Base-by-base conservation (phyloP, 2,329 filamentous ascomycete species). In the Arthrobotrys iridis region DNA sequence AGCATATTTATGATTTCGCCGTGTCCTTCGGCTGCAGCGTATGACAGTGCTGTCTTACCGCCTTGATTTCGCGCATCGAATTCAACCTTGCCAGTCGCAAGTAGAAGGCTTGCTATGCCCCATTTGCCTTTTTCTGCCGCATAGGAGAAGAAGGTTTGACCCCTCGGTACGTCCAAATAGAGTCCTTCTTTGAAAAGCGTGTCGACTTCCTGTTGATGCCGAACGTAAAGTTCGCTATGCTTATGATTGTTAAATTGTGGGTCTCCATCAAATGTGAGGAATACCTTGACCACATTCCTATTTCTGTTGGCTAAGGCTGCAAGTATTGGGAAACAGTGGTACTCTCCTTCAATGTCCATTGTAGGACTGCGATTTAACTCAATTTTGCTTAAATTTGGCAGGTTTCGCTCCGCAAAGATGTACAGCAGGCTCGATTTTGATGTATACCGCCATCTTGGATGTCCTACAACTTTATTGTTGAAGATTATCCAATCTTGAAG, bases 391-490 rank as follows among this genome's bases (percentile, higher is more conserved):
- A 83, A 80, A 1, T 76, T 77, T 11, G 71, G 46, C 20, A 77
- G 67, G 71, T 79, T 78, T 33, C 76, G 77, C 65, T 81, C 82
- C 3, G 83, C 81, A 15, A 84, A 77, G 3, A 84, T 77, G 45
- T 84, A 84, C 4, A 80, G 35, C 0, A 81, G 52, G 18, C 70
- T 82, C 2, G 76, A 79, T 15, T 77, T 45, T 0, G 33, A 0
- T 1, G 70, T 78, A 64, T 83, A 81, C 26, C 77, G 77, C 1
- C 80, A 77, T 4, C 76, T 50, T 68, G 82, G 78, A 13, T 22
- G 4, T n/a, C n/a, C 7, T 37, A 24, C 50, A 20, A 82, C 79
- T 13, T 79, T 2, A 55, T 83, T 83, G 24, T 79, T 63, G 0
- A 81, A 37, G 0, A 45, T 33, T 26, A 82, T 78, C 81, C 82